Conservation (phyloP, 208 protist species). For the Leishmania tarentolae region DNA sequence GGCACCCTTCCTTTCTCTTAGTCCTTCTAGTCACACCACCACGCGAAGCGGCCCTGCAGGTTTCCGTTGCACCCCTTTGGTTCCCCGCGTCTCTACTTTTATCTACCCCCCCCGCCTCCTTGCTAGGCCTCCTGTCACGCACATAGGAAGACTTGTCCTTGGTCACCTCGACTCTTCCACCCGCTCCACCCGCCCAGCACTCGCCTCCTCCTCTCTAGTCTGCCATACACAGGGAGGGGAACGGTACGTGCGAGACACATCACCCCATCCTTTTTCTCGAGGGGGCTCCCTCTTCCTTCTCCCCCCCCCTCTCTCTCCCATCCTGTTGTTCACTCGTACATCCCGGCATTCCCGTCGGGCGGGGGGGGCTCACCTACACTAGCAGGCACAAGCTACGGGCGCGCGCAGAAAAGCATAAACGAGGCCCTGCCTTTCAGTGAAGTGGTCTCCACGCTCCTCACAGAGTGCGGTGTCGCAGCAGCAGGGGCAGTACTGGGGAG, state of each 20-base stretch:
- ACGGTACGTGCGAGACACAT: neutral
- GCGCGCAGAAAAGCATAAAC: neutral
- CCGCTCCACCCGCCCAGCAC: no score
- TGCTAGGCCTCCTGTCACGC: neutral
- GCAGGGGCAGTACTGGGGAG: neutral
- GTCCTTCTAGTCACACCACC: neutral
- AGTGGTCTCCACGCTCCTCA: neutral
- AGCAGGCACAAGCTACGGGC: neutral
- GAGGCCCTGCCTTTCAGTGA: neutral
- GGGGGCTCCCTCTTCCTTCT: neutral
- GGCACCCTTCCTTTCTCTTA: neutral
- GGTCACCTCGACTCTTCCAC: neutral
- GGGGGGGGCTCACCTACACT: neutral
- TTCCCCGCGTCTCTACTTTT: neutral
- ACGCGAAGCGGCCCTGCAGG: neutral
- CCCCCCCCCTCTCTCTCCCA: neutral
- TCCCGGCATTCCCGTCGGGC: neutral
- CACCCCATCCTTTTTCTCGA: neutral
- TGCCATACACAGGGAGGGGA: constrained; percentile 2
- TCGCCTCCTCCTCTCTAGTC: neutral
- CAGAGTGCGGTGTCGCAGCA: neutral
- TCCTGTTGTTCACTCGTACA: neutral
- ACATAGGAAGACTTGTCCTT: neutral
- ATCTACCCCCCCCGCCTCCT: neutral
- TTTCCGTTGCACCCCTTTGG: neutral